Base-by-base conservation (phyloP, 2,329 filamentous ascomycete genomes). In the Ceratocystis lukuohia region DNA sequence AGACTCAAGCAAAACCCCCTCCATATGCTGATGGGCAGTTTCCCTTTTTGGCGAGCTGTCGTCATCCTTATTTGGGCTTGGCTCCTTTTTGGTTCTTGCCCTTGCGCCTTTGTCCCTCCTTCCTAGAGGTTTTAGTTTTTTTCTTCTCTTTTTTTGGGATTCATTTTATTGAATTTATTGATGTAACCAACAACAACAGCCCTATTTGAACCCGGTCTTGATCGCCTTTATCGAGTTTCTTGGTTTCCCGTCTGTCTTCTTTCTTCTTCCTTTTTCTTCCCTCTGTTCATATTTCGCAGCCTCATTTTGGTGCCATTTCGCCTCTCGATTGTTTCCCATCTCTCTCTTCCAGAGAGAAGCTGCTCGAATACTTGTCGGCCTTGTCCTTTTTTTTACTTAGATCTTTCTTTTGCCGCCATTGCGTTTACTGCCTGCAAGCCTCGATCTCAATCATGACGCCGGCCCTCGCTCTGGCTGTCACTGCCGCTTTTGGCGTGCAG, bases 401-500 rank as follows among this genome's bases (percentile, higher is more conserved):
- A 12, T 30, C 15, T n/a, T 20, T 20, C 25, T 17, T 50, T 48
- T 20, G 20, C 41, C n/a, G 41, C 57, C 22, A 57, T 20, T 2
- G 44, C 30, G 2, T 2, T 30, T 5, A 2, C 10, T 22, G 17
- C 6, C 50, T 25, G 50, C 50, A 15, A 7, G 1, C 17, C n/a
- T 12, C 46, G 12, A 17, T 20, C 25, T 28, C 20, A 50, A 28
- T 10, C 61, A 67, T 67, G 65, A 64, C 61, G 44, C 65, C 46
- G n/a, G 50, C 62, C 22, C 61, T 63, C 25, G 61, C 41, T 41
- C 53, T 67, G 30, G 61, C 61, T 20, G 61, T 61, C 30, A 48
- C 65, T 30, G 61, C 65, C 53, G 50, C 61, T 45, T 45, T 67
- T 12, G 50, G 65, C 48, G 62, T 61, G 20, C 61, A 64, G 6